phyloP scores from a whole-genome alignment of 805 yeast species.

The Kodamaea hsintzibuensis region DNA sequence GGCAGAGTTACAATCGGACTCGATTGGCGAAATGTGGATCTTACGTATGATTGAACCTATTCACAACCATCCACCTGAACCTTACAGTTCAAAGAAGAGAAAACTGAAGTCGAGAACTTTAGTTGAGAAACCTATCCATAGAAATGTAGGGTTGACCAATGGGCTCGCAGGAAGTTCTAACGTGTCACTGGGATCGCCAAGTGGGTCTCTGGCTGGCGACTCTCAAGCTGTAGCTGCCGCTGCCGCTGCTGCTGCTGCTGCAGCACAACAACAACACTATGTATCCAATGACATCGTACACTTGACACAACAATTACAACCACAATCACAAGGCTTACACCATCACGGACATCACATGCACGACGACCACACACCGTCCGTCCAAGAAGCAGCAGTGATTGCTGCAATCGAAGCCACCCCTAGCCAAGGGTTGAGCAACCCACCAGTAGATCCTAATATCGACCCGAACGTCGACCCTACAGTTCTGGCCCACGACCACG shows the following conservation, averaged over 20 bases:
- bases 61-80: conserved; percentile 48
- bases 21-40: conserved; percentile 43
- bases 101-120: conserved; percentile 40
- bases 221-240: conserved; percentile 11
- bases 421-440: conserved; percentile 26
- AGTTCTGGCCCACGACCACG: conserved; percentile 43
- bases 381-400: conserved; percentile 44
- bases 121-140: conserved; percentile 45
- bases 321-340: conserved; percentile 24
- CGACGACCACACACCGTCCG: conserved; percentile 31
- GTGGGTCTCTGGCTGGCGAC: background rate
- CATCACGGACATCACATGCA: conserved; percentile 26
- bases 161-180: conserved; percentile 1
- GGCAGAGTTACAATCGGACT: conserved; percentile 18
- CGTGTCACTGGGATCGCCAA: background rate
- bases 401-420: conserved; percentile 43
- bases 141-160: conserved; percentile 10
- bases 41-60: conserved; percentile 48
- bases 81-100: conserved; percentile 36
- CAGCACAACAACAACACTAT: conserved; percentile 26
- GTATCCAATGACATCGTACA: conserved; percentile 25
- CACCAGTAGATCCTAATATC: conserved; percentile 43
- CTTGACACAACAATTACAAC: conserved; percentile 20
- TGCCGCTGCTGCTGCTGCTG: conserved; percentile 29
- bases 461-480: conserved; percentile 47